phyloP scores from a whole-genome alignment of 257 asterid species.

The Solanum pennellii region DNA sequence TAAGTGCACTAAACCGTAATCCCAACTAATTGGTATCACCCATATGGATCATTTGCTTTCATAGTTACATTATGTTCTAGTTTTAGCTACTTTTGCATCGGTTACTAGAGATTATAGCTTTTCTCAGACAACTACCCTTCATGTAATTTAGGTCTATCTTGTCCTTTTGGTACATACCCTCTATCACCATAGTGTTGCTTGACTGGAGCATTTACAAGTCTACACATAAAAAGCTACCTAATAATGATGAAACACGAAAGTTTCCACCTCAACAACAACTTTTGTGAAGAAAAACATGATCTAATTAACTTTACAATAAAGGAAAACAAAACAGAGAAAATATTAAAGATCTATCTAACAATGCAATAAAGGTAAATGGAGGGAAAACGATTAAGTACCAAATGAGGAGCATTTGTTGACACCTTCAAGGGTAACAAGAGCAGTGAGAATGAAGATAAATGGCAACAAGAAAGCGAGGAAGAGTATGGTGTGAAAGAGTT shows the following conservation, averaged over 20 bases:
- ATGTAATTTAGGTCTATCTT: background rate
- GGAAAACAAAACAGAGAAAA: background rate
- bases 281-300: background rate
- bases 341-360: background rate
- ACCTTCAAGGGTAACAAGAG: constrained; percentile 92
- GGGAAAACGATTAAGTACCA: constrained; percentile 30
- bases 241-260: background rate
- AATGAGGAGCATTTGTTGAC: constrained; percentile 97
- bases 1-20: background rate
- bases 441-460: constrained; percentile 88
- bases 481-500: constrained; percentile 70
- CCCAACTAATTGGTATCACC: background rate
- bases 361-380: background rate
- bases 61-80: background rate
- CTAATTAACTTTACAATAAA: background rate
- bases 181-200: background rate
- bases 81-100: background rate
- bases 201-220: background rate
- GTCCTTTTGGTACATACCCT: background rate
- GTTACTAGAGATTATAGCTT: background rate
- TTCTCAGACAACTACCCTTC: background rate
- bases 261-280: background rate
- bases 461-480: constrained; percentile 85
- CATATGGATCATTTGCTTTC: background rate
- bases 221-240: background rate